Evolutionary conservation across 2,329 filamentous ascomycete species (phyloP).

Genomic region (Penicillium sp.): DNA sequence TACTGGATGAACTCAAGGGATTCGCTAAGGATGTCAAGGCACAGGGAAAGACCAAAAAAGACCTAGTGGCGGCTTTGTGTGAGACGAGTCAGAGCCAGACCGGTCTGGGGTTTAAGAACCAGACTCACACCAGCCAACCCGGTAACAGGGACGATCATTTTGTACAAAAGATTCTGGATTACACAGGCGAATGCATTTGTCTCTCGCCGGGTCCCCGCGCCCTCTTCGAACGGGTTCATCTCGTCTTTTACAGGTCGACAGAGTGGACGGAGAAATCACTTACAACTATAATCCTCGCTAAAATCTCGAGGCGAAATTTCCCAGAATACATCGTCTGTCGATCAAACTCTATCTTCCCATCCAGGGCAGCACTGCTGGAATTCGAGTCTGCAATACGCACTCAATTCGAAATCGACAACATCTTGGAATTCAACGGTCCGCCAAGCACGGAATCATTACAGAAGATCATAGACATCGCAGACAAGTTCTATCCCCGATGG

Average conservation of each 20-base stretch:
- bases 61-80: constrained; percentile 72
- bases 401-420: constrained; percentile 75
- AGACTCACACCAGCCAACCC: constrained; percentile 42
- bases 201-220: constrained; percentile 70
- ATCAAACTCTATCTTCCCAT: constrained; percentile 82
- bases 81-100: constrained; percentile 70
- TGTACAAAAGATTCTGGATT: constrained; percentile 70
- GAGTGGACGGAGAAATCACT: constrained; percentile 98
- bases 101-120: constrained; percentile 66
- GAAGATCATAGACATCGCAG: constrained; percentile 68
- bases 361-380: constrained; percentile 72
- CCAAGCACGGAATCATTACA: constrained; percentile 64
- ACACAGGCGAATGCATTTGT: constrained; percentile 79
- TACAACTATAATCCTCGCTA: constrained; percentile 89
- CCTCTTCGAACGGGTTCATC: constrained; percentile 88
- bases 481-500: constrained; percentile 80
- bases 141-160: constrained; percentile 73
- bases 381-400: constrained; percentile 84
- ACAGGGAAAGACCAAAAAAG: constrained; percentile 82
- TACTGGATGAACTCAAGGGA: constrained; percentile 81
- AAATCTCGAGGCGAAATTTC: constrained; percentile 83
- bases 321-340: constrained; percentile 87
- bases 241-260: constrained; percentile 93
- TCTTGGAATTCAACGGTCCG: constrained; percentile 75
- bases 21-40: constrained; percentile 85